phyloP scores from a whole-genome alignment of 176 grass and related monocot genomes.

The Ananas comosus region DNA sequence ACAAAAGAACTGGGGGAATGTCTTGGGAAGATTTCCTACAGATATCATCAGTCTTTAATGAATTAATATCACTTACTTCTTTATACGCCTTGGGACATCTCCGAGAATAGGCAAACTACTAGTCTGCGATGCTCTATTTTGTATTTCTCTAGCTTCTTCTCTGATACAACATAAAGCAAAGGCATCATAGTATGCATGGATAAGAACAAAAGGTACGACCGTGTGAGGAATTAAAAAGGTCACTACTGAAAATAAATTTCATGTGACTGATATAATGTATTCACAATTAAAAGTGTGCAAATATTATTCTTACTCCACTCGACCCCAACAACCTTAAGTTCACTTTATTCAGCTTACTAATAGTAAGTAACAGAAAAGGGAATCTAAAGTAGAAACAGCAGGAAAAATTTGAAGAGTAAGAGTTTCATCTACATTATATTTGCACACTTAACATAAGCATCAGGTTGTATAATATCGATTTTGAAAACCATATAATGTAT shows the following conservation, averaged over 20 bases:
- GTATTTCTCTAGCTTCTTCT: constrained; percentile 85
- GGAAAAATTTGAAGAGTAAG: background rate
- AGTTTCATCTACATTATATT: too few species aligned
- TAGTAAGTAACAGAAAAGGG: background rate
- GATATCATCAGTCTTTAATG: constrained; percentile 2
- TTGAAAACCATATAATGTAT: too few species aligned
- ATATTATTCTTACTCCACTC: background rate
- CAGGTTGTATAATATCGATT: too few species aligned
- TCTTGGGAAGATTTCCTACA: background rate
- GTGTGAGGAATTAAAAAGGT: background rate
- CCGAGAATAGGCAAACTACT: constrained; percentile 27
- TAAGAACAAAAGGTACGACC: background rate
- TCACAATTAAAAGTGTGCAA: too few species aligned
- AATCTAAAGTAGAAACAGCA: background rate
- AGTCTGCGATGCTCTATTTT: constrained; percentile 36
- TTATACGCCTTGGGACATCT: constrained; percentile 61
- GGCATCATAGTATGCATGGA: background rate
- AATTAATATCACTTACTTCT: constrained; percentile 34
- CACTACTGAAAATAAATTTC: background rate
- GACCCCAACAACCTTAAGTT: background rate
- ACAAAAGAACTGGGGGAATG: background rate
- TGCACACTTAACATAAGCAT: too few species aligned
- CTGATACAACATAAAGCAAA: constrained; percentile 33
- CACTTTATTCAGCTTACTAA: background rate
- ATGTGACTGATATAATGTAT: too few species aligned